phyloP scores from a whole-genome alignment of 495 filamentous ascomycete genomes.

The Achaetomiella virescens region DNA sequence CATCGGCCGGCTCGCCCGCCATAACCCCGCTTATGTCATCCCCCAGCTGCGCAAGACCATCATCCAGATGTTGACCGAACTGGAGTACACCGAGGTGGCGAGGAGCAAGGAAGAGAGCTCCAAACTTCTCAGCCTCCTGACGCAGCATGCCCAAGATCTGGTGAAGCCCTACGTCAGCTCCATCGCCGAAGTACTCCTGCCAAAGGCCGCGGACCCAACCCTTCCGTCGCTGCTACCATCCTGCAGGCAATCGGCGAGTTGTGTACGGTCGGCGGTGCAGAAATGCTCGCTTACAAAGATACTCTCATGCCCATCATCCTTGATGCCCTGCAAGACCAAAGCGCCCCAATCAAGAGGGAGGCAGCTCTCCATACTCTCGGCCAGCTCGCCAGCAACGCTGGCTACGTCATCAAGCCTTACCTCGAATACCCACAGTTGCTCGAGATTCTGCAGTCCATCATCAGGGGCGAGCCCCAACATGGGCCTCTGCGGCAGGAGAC shows the following conservation, averaged over 20 bases:
- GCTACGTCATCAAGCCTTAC: slow-evolving; percentile 97
- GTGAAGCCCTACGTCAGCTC: slow-evolving; percentile 95
- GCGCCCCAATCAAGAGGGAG: slow-evolving; percentile 79
- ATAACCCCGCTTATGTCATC: slow-evolving; percentile 96
- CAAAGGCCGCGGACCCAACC: slow-evolving; percentile 79
- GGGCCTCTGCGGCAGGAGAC: slow-evolving; percentile 83
- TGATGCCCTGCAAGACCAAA: slow-evolving; percentile 84
- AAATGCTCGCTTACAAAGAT: slow-evolving; percentile 82
- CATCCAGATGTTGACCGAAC: slow-evolving; percentile 90
- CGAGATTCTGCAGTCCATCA: slow-evolving; percentile 85
- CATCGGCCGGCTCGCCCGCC: slow-evolving; percentile 81
- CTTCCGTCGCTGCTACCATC: slow-evolving; percentile 86
- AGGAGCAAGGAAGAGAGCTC: slow-evolving; percentile 94
- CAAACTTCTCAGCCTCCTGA: slow-evolving; percentile 83
- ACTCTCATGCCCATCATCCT: slow-evolving; percentile 92
- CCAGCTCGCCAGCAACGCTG: slow-evolving; percentile 86
- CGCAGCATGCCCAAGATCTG: slow-evolving; percentile 80
- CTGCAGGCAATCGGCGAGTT: slow-evolving; percentile 88
- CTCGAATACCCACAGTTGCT: slow-evolving; percentile 89
- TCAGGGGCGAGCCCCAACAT: slow-evolving; percentile 75
- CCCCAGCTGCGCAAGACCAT: slow-evolving; percentile 88
- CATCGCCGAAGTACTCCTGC: slow-evolving; percentile 82
- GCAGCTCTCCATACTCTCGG: slow-evolving; percentile 86
- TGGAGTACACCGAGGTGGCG: slow-evolving; percentile 90
- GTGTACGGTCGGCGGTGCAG: slow-evolving; percentile 82